These are phyloP conservation scores for Nicotiana tomentosiformis DNA, from an alignment of 257 asterid species.

Conservation along the genomic window DNA sequence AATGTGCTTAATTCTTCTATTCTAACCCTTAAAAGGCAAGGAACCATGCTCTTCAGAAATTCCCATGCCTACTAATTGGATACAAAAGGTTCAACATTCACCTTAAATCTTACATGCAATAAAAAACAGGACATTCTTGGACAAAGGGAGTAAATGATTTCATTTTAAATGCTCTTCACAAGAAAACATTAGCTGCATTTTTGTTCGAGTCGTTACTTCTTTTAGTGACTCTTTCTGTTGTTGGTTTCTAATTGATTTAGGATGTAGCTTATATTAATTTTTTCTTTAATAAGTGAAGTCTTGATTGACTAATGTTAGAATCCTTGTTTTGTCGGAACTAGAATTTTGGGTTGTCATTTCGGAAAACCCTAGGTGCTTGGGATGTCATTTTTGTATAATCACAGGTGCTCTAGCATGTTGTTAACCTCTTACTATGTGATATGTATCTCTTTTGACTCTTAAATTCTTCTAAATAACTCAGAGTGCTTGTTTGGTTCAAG, in stretches of 20 bases:
- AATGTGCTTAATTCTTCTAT: neutral
- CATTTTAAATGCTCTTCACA: neutral
- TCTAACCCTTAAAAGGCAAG: neutral
- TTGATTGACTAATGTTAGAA: neutral
- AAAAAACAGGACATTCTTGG: neutral
- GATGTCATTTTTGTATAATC: neutral
- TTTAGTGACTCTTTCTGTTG: neutral
- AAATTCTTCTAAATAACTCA: neutral
- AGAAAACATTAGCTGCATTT: neutral
- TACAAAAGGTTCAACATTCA: neutral
- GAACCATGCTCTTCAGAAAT: neutral
- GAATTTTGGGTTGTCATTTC: neutral
- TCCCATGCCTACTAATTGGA: neutral
- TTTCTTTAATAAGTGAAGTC: neutral
- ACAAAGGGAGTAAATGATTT: neutral
- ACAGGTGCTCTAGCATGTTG: neutral
- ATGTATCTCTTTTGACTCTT: neutral
- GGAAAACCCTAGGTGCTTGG: neutral
- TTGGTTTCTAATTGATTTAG: neutral
- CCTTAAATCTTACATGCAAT: neutral
- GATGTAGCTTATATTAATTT: neutral
- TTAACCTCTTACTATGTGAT: neutral
- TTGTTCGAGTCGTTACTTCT: neutral
- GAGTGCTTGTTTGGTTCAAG: neutral
- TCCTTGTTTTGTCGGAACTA: neutral